Percentiles rank a stretch among this genome's conserved stretches.
phyloP scores from a whole-genome alignment of 1,284 basidiomycete species.

The Naganishia sp. region DNA sequence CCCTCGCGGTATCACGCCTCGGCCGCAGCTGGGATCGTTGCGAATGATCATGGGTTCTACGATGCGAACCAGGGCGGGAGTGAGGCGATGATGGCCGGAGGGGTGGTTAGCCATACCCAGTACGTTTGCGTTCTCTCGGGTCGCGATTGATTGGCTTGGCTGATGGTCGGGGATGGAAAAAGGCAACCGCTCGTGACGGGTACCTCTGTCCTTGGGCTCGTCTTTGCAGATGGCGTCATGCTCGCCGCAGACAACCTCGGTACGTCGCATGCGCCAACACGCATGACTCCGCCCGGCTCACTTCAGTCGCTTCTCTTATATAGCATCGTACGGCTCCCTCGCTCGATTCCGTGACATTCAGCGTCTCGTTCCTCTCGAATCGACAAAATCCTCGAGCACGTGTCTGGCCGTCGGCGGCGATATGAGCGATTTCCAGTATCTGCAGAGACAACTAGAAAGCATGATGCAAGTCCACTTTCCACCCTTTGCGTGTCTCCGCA shows the following conservation, averaged over 20 bases:
- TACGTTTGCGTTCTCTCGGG: neutral
- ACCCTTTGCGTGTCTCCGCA: neutral
- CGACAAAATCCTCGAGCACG: slow-evolving; percentile 46
- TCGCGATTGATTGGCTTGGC: neutral
- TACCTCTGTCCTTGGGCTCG: slow-evolving; percentile 89
- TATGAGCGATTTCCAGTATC: slow-evolving; percentile 96
- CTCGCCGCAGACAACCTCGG: slow-evolving; percentile 98
- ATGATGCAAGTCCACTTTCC: slow-evolving; percentile 44
- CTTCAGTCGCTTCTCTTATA: neutral
- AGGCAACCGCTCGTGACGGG: slow-evolving; percentile 96
- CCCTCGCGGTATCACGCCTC: slow-evolving; percentile 11
- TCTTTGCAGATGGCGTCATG: slow-evolving; percentile 96
- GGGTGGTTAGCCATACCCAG: slow-evolving; percentile 28
- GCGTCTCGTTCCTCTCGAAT: slow-evolving; percentile 78
- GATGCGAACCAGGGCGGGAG: slow-evolving; percentile 13
- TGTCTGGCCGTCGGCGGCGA: slow-evolving; percentile 92
- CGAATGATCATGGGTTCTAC: slow-evolving; percentile 15
- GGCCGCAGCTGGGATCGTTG: neutral
- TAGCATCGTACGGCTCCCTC: slow-evolving; percentile 95
- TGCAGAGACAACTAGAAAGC: slow-evolving; percentile 65
- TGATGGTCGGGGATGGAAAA: neutral
- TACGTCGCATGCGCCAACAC: slow-evolving; percentile 47
- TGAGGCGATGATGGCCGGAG: slow-evolving; percentile 23
- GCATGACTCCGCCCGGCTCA: neutral
- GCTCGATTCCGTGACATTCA: slow-evolving; percentile 95